Conservation (phyloP, 176 grass and related monocot genomes). For the Rhynchospora tenuis region DNA sequence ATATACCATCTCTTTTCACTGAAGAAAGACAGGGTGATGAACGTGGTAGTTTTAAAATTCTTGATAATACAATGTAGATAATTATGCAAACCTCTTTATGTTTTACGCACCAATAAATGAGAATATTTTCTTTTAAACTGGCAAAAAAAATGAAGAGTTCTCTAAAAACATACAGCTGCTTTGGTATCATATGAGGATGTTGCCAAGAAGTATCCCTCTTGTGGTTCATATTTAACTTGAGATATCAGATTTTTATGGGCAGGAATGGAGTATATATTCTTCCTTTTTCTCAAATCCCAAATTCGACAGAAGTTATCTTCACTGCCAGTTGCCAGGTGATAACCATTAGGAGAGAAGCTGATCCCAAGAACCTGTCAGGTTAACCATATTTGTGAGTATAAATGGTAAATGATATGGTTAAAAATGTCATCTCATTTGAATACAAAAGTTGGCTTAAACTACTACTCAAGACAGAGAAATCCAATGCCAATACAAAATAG, state of each 20-base stretch:
- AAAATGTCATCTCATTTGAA: conserved; percentile 13
- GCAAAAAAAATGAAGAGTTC: neutral
- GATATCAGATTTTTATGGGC: conserved; percentile 91
- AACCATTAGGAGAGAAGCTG: conserved; percentile 88
- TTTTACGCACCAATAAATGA: neutral
- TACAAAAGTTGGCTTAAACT: neutral
- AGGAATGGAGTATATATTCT: conserved; percentile 79
- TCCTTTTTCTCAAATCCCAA: conserved; percentile 89
- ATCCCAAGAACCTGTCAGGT: conserved; percentile 68
- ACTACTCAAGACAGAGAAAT: neutral
- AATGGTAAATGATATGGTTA: neutral
- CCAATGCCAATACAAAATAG: neutral
- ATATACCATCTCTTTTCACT: neutral
- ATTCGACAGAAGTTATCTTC: conserved; percentile 95
- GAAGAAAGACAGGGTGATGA: neutral
- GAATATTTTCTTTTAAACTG: neutral
- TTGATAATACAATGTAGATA: neutral
- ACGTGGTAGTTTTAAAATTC: neutral
- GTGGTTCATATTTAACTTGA: conserved; percentile 94
- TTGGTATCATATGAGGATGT: conserved; percentile 91
- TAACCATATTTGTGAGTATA: neutral
- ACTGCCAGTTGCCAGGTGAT: conserved; percentile 80
- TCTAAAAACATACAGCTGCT: conserved; percentile 55
- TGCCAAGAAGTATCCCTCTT: conserved; percentile 80
- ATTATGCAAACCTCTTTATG: neutral